Evolutionary conservation across 148 eudicot genomes (phyloP), one percentile per base, ranked within the genome.

Genomic region (Camellia lanceoleosa): DNA sequence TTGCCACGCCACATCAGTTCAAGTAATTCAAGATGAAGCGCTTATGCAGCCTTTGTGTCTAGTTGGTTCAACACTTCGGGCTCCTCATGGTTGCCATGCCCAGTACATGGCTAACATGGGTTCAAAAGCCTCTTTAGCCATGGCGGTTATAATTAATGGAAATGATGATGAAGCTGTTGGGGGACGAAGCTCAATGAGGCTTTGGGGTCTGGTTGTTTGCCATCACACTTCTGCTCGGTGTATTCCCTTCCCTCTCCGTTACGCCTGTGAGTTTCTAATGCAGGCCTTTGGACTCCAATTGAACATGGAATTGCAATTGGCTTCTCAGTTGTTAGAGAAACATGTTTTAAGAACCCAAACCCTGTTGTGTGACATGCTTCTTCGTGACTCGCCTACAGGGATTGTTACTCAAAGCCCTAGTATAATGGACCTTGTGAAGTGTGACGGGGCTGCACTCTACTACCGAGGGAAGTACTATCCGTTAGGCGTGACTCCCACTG

Each of bases 61-160:
- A 74, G 99, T 92, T 41, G 97, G 97, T 51, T 96, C 99, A 13
- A 96, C 99, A 0, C 97, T 96, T 23, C 85, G 99, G 85, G 97
- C 97, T 38, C 97, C 99, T 70, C 98, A 96, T 71, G 97, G 95
- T 44, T 96, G 98, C 82, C 99, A 96, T 80, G 88, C 99, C 42
- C 97, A 90, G 71, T 96, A 91, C 85, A 94, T 96, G 99, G 94
- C 97, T 49, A 96, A 94, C 80, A 96, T 96, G 99, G 97, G 98
- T 1, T 94, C 99, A 2, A 88, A 88, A 66, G 97, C 98, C 4
- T 91, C 98, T 10, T 82, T 96, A 74, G 97, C 85, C 7, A 86
- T 92, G 97, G 99, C 99, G 0, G 97, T 96, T 60, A 88, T 94
- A 3, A 92, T 96, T n/a, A 92, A 92, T 78, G 91, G 86, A 8